Evolutionary conservation across 352 stramenopile species (phyloP).

Genomic region (Phytophthora europaea): DNA sequence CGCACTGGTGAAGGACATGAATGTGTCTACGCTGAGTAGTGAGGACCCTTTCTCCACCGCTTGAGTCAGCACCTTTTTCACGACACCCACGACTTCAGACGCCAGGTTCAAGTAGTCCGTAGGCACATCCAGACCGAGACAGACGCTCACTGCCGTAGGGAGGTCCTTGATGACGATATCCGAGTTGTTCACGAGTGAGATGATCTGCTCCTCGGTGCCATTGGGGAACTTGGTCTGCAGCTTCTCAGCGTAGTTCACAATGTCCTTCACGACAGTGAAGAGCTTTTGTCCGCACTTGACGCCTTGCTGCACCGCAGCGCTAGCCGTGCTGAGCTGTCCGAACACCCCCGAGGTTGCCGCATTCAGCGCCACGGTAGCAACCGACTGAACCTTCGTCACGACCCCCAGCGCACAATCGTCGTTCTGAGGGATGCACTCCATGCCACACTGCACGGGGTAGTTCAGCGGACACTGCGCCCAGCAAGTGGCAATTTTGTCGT

Average conservation of each 20-base stretch:
- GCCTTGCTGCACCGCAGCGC: conserved; percentile 52
- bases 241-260: conserved; percentile 47
- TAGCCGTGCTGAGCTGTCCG: conserved; percentile 51
- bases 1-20: conserved; percentile 39
- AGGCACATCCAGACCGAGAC: conserved; percentile 49
- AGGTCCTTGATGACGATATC: conserved; percentile 65
- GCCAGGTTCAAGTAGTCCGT: conserved; percentile 37
- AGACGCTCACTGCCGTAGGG: conserved; percentile 57
- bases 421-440: conserved; percentile 79
- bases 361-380: conserved; percentile 63
- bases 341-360: conserved; percentile 60
- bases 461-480: conserved; percentile 77
- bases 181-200: conserved; percentile 60
- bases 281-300: conserved; percentile 65
- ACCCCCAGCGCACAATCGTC: conserved; percentile 61
- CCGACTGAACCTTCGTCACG: conserved; percentile 54
- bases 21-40: conserved; percentile 42
- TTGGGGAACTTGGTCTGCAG: conserved; percentile 49
- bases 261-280: conserved; percentile 46
- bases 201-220: conserved; percentile 55
- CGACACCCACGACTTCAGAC: conserved; percentile 42
- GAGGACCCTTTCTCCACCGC: conserved; percentile 47
- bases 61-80: conserved; percentile 46
- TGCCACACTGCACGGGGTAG: conserved; percentile 77
- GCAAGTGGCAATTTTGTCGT: conserved; percentile 72